These are phyloP conservation scores for Hippophae gyantsensis DNA, from an alignment of 306 rosid species.

Conservation along the genomic window DNA sequence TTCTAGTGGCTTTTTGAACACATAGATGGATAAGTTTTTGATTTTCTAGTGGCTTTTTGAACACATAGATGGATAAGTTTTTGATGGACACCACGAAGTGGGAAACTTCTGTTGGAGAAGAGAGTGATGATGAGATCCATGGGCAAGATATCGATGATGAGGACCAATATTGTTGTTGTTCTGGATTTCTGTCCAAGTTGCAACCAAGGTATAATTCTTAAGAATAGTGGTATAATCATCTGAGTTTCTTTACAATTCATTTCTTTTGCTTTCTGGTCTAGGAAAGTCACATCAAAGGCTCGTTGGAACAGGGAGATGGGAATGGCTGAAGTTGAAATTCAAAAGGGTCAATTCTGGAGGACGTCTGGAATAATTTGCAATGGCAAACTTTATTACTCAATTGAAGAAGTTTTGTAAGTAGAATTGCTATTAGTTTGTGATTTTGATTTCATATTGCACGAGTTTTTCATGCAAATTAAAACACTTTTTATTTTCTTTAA, in stretches of 20 bases:
- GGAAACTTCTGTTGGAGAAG: background rate
- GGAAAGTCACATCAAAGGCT: background rate
- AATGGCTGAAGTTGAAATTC: conserved; percentile 58
- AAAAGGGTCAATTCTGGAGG: conserved; percentile 56
- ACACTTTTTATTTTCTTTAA: too few relatives aligned
- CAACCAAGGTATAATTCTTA: conserved; percentile 43
- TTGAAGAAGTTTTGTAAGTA: conserved; percentile 75
- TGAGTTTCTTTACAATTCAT: background rate
- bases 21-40: background rate
- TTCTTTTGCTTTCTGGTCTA: background rate
- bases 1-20: too few relatives aligned
- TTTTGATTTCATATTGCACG: background rate
- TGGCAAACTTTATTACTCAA: conserved; percentile 48
- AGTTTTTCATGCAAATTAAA: too few relatives aligned
- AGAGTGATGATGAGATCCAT: background rate
- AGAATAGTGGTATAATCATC: background rate
- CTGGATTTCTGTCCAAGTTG: conserved; percentile 37
- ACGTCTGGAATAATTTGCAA: conserved; percentile 58
- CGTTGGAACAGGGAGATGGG: conserved; percentile 54
- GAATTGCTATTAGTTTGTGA: conserved; percentile 11
- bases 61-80: background rate
- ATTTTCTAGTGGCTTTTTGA: background rate
- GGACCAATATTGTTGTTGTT: conserved; percentile 28
- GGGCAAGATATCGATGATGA: conserved; percentile 36
- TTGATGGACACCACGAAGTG: background rate